Conservation (phyloP, 805 yeast species). For the Allodekkera sacchari region DNA sequence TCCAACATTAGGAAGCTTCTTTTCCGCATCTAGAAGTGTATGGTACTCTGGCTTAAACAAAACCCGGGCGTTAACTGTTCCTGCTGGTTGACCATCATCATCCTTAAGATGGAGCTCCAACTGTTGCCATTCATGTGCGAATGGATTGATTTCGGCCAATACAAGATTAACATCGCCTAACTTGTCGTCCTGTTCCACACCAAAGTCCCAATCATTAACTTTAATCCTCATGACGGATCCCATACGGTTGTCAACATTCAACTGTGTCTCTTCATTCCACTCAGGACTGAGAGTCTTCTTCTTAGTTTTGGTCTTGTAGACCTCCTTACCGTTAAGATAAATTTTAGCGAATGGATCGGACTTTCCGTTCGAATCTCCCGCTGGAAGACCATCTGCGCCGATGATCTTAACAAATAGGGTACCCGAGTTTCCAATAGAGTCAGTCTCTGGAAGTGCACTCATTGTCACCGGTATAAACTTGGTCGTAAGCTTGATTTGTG, state of each 20-base stretch:
- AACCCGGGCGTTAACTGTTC: constrained; percentile 51
- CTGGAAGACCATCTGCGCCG: constrained; percentile 58
- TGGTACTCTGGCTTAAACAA: constrained; percentile 68
- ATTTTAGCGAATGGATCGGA: constrained; percentile 86
- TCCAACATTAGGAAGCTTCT: constrained; percentile 29
- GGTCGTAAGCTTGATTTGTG: constrained; percentile 44
- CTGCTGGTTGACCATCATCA: constrained; percentile 48
- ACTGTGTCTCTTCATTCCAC: constrained; percentile 66
- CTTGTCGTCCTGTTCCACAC: constrained; percentile 75
- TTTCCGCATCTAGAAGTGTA: constrained; percentile 29
- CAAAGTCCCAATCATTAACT: constrained; percentile 89
- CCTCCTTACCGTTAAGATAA: constrained; percentile 52
- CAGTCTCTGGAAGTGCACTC: constrained; percentile 58
- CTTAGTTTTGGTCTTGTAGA: constrained; percentile 67
- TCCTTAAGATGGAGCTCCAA: constrained; percentile 41
- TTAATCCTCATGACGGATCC: constrained; percentile 49
- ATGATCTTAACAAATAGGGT: constrained; percentile 50
- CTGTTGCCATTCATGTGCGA: constrained; percentile 37
- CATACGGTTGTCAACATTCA: constrained; percentile 53
- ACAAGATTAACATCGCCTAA: constrained; percentile 59
- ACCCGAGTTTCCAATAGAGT: constrained; percentile 72
- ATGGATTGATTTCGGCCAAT: constrained; percentile 54
- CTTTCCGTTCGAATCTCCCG: constrained; percentile 89
- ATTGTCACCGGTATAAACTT: constrained; percentile 75
- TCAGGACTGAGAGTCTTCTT: constrained; percentile 88